Evolutionary conservation across 441 rosid species (phyloP).

Genomic region (Eutrema salsugineum): DNA sequence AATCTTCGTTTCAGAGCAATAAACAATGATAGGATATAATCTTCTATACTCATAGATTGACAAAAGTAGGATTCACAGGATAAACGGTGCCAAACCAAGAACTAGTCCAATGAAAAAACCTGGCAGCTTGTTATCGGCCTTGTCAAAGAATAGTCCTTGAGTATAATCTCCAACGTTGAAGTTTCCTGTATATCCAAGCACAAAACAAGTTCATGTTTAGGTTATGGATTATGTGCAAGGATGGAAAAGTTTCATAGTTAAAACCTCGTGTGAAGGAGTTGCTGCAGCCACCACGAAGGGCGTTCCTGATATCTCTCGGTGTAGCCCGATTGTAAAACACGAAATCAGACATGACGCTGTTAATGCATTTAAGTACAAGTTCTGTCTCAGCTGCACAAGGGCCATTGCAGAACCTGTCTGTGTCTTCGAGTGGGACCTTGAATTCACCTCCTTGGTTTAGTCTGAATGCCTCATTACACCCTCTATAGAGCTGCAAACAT

Average conservation of each 20-base stretch:
- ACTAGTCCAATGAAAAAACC: conserved; percentile 23
- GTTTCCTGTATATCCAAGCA: conserved; percentile 34
- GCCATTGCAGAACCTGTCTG: conserved; percentile 49
- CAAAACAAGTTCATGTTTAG: background rate
- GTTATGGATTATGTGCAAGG: background rate
- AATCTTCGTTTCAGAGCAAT: background rate
- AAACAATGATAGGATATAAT: background rate
- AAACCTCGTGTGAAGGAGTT: conserved; percentile 45
- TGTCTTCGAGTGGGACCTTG: conserved; percentile 46
- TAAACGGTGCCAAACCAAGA: conserved; percentile 8
- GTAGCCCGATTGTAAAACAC: conserved; percentile 47
- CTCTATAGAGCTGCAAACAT: conserved; percentile 40
- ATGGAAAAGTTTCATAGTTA: background rate
- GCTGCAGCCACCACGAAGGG: conserved; percentile 50
- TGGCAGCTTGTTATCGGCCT: conserved; percentile 17
- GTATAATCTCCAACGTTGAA: conserved; percentile 41
- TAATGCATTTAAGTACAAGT: conserved; percentile 47
- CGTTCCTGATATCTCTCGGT: conserved; percentile 34
- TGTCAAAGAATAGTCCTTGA: conserved; percentile 35
- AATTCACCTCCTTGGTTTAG: conserved; percentile 46
- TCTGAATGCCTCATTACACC: conserved; percentile 47
- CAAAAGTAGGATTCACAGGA: background rate
- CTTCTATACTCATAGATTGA: background rate
- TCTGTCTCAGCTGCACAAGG: conserved; percentile 57
- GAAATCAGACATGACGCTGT: conserved; percentile 42